Percentiles rank a stretch among this genome's conserved stretches.
Evolutionary conservation across 805 yeast genomes (phyloP).

Genomic region (Zygoascus biomembranicola): DNA sequence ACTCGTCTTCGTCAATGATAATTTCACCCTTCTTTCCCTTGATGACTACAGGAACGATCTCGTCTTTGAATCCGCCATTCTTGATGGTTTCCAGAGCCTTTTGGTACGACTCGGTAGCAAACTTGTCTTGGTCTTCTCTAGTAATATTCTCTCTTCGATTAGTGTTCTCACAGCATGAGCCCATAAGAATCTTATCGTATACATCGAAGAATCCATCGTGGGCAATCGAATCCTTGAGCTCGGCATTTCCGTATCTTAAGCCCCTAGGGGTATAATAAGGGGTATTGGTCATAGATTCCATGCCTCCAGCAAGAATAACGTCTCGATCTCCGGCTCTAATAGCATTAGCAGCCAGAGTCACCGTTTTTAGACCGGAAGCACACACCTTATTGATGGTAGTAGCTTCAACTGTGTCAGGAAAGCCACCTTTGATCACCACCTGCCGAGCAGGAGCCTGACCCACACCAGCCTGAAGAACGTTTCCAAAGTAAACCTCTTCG

Average conservation of each 20-base stretch:
- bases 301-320: constrained; percentile 89
- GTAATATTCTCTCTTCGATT: constrained; percentile 66
- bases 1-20: constrained; percentile 67
- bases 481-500: constrained; percentile 86
- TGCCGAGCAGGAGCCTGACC: constrained; percentile 98
- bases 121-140: constrained; percentile 80
- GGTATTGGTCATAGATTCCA: constrained; percentile 90
- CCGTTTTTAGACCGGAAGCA: constrained; percentile 89
- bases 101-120: constrained; percentile 70
- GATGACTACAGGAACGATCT: constrained; percentile 76
- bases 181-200: constrained; percentile 82
- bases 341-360: constrained; percentile 80
- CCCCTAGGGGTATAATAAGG: constrained; percentile 83
- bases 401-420: constrained; percentile 72
- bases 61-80: constrained; percentile 65
- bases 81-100: constrained; percentile 68
- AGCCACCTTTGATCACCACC: constrained; percentile 82
- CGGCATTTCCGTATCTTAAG: constrained; percentile 42
- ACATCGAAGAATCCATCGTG: constrained; percentile 88
- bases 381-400: constrained; percentile 92
- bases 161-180: constrained; percentile 91
- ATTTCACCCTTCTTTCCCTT: constrained; percentile 63
- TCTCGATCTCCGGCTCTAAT: constrained; percentile 78
- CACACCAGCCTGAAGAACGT: constrained; percentile 81
- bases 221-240: constrained; percentile 52